phyloP scores from a whole-genome alignment of 2,329 filamentous ascomycete genomes.

The Penicillium occitanis region DNA sequence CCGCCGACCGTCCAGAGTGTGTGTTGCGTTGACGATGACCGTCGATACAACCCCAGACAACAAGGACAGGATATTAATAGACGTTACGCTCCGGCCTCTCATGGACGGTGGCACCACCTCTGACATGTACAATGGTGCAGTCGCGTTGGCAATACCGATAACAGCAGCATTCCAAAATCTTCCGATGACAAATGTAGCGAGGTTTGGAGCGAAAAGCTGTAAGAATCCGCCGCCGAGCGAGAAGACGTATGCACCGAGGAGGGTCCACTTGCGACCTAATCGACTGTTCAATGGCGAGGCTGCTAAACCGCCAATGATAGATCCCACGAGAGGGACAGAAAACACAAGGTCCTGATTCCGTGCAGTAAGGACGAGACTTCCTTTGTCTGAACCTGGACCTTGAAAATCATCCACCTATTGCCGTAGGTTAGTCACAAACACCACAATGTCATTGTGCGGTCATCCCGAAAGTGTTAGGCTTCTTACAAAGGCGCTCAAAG shows the following conservation, averaged over 20 bases:
- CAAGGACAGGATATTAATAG: constrained; percentile 35
- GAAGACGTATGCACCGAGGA: constrained; percentile 35
- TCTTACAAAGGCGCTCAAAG: constrained; percentile 31
- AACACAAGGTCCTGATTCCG: constrained; percentile 39
- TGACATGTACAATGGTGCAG: constrained; percentile 39
- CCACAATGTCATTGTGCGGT: background rate
- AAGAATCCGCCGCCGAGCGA: constrained; percentile 36
- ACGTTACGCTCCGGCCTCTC: constrained; percentile 34
- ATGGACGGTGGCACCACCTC: constrained; percentile 38
- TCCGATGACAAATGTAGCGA: constrained; percentile 36
- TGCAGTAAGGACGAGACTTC: constrained; percentile 30
- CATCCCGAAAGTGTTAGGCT: background rate
- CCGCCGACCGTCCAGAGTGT: constrained; percentile 28
- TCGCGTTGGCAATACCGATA: constrained; percentile 36
- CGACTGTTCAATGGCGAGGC: constrained; percentile 36
- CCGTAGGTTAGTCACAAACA: background rate
- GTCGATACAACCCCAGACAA: constrained; percentile 36
- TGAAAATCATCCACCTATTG: constrained; percentile 33
- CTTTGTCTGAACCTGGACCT: constrained; percentile 29
- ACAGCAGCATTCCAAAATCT: constrained; percentile 35
- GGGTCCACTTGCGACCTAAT: constrained; percentile 37
- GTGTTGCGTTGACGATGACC: constrained; percentile 35
- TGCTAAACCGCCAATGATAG: constrained; percentile 34
- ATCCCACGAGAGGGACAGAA: constrained; percentile 38
- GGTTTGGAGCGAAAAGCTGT: constrained; percentile 38